Evolutionary conservation across 768 basidiomycete species (phyloP).

Genomic region (Tricholoma bakamatsutake): DNA sequence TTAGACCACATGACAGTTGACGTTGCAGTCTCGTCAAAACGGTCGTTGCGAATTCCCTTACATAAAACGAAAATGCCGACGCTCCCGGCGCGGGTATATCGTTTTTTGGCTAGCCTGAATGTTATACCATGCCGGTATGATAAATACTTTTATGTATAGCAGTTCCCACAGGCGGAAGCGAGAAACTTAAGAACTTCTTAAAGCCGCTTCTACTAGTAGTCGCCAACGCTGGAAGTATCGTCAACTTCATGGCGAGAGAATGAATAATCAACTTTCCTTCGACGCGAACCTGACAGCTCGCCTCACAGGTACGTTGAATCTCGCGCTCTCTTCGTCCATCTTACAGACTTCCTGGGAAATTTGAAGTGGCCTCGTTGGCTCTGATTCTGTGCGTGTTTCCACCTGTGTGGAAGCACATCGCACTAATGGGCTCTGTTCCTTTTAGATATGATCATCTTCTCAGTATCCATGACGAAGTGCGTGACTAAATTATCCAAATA

Average conservation of each 20-base stretch:
- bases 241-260: background rate
- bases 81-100: too few relatives aligned
- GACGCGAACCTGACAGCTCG: background rate
- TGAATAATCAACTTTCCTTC: background rate
- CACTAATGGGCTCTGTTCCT: background rate
- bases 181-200: background rate
- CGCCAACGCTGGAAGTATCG: background rate
- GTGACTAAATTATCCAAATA: background rate
- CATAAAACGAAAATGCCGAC: too few relatives aligned
- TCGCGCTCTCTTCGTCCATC: background rate
- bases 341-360: background rate
- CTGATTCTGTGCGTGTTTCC: background rate
- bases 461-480: background rate
- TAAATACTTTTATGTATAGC: too few relatives aligned
- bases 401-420: background rate
- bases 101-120: too few relatives aligned
- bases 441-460: conserved; percentile 1
- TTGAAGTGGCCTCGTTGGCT: background rate
- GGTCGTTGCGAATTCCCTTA: too few relatives aligned
- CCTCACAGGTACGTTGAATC: background rate
- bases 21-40: too few relatives aligned
- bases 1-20: too few relatives aligned
- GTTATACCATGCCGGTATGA: too few relatives aligned
- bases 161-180: too few relatives aligned
- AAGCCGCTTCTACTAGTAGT: too few relatives aligned